Percentiles rank a stretch among this genome's conserved stretches.
Conservation (phyloP, 805 yeast species). For the Ogataea zsoltii region DNA sequence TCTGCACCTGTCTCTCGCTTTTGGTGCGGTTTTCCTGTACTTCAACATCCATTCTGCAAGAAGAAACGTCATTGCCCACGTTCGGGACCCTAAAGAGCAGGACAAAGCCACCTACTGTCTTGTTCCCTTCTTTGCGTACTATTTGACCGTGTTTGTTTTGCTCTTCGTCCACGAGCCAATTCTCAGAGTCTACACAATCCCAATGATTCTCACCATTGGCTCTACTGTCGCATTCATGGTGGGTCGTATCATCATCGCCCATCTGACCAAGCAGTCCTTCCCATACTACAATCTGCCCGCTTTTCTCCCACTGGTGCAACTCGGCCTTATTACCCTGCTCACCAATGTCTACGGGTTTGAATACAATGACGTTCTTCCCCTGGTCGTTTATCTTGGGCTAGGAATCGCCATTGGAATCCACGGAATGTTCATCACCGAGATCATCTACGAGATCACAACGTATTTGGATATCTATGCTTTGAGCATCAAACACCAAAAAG, state of each 20-base stretch:
- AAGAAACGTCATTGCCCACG: constrained; percentile 52
- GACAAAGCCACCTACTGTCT: constrained; percentile 53
- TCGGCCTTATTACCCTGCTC: constrained; percentile 37
- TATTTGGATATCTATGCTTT: constrained; percentile 86
- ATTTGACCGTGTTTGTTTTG: constrained; percentile 48
- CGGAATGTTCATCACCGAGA: constrained; percentile 70
- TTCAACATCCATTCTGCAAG: constrained; percentile 72
- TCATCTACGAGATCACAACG: constrained; percentile 74
- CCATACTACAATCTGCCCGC: constrained; percentile 74
- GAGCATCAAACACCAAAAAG: constrained; percentile 76
- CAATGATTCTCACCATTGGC: constrained; percentile 71
- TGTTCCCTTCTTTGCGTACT: constrained; percentile 65
- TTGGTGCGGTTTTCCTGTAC: constrained; percentile 55
- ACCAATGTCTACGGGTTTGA: constrained; percentile 40
- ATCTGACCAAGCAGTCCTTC: constrained; percentile 75
- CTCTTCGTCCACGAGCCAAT: constrained; percentile 52
- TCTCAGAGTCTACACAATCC: constrained; percentile 45
- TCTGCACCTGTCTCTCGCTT: constrained; percentile 44
- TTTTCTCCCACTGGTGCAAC: constrained; percentile 60
- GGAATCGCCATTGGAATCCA: constrained; percentile 70
- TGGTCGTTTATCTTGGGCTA: constrained; percentile 64
- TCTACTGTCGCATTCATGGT: constrained; percentile 78
- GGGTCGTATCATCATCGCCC: constrained; percentile 89
- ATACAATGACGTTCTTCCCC: constrained; percentile 44
- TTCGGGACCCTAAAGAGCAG: constrained; percentile 31